Conservation (phyloP, 805 yeast genomes). For the Komagataella mondaviorum region DNA sequence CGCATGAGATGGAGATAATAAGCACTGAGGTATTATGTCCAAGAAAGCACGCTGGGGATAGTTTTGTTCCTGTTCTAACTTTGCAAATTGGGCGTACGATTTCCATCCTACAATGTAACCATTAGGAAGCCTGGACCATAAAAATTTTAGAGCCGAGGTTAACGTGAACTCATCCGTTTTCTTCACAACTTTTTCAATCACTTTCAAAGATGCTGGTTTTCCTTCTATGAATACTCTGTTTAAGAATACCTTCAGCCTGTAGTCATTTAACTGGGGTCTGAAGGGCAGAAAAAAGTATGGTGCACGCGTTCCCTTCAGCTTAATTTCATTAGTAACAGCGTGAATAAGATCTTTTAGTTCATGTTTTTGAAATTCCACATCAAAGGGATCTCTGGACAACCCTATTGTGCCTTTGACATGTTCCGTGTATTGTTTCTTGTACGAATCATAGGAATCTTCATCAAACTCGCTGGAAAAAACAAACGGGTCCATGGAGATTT, state of each 20-base stretch:
- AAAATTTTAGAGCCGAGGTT: slow-evolving; percentile 61
- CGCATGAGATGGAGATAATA: slow-evolving; percentile 77
- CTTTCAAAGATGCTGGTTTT: slow-evolving; percentile 26
- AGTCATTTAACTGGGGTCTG: slow-evolving; percentile 54
- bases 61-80: slow-evolving; percentile 47
- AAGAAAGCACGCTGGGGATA: slow-evolving; percentile 66
- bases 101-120: slow-evolving; percentile 80
- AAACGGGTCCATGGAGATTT: not conserved
- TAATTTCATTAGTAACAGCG: slow-evolving; percentile 57
- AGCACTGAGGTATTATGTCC: slow-evolving; percentile 73
- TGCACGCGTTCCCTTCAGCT: slow-evolving; percentile 53
- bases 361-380: slow-evolving; percentile 41
- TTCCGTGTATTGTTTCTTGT: not conserved
- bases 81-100: slow-evolving; percentile 57
- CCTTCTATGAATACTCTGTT: slow-evolving; percentile 48
- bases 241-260: slow-evolving; percentile 42
- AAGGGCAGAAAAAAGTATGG: slow-evolving; percentile 71
- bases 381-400: slow-evolving; percentile 6
- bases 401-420: not conserved
- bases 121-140: slow-evolving; percentile 79
- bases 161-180: slow-evolving; percentile 56
- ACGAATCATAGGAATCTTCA: not conserved
- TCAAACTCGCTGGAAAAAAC: not conserved
- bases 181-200: slow-evolving; percentile 27
- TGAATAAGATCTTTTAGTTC: slow-evolving; percentile 59